Percentiles rank a stretch among this genome's conserved stretches.
These are phyloP conservation scores for Chenopodium suecicum DNA, from an alignment of 148 eudicot genomes.

Conservation along the genomic window DNA sequence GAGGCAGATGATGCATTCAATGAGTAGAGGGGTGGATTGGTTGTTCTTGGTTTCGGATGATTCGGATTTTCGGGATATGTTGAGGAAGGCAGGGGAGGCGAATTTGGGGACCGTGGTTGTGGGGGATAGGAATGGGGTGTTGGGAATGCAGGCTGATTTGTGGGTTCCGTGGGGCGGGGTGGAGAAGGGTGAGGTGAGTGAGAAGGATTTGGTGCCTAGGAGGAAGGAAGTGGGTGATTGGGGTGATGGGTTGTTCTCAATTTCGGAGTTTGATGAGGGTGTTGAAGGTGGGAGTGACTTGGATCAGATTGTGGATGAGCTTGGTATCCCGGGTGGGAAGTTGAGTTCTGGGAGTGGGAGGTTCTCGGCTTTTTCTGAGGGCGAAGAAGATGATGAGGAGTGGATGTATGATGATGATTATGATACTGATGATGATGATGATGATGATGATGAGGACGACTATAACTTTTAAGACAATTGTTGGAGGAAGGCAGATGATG, in stretches of 20 bases:
- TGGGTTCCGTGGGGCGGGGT: conserved; percentile 79
- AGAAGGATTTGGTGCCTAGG: conserved; percentile 57
- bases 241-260: conserved; percentile 38
- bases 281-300: conserved; percentile 24
- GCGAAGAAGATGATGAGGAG: conserved; percentile 41
- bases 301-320: conserved; percentile 50
- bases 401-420: conserved; percentile 28
- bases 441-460: conserved; percentile 34
- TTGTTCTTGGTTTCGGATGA: conserved; percentile 81
- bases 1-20: conserved; percentile 66
- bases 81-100: conserved; percentile 73
- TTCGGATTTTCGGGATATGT: conserved; percentile 82
- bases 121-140: conserved; percentile 69
- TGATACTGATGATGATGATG: conserved; percentile 32
- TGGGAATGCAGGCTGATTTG: conserved; percentile 79
- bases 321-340: conserved; percentile 21
- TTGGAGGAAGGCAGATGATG: conserved; percentile 30
- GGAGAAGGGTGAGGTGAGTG: conserved; percentile 74
- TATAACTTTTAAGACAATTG: conserved; percentile 45
- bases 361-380: conserved; percentile 51
- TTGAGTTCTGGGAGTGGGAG: conserved; percentile 29
- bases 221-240: conserved; percentile 29
- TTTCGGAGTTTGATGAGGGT: conserved; percentile 43
- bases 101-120: conserved; percentile 89
- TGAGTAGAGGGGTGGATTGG: conserved; percentile 84